Conservation (phyloP, 306 rosid genomes). For the Malus sylvestris region DNA sequence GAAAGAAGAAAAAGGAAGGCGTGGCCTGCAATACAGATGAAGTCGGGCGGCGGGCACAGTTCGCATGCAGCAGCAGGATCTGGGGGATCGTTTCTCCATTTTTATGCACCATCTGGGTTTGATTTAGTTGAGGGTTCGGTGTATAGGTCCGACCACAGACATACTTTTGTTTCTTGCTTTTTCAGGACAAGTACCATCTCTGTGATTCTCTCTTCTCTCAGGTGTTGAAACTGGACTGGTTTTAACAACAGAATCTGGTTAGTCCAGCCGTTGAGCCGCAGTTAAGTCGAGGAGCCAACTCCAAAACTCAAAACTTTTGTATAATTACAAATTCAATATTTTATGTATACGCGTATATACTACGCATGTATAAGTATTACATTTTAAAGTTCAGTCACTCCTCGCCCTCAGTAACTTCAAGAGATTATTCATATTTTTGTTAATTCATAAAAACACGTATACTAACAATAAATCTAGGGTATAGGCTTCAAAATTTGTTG, state of each 20-base stretch:
- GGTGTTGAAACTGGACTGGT: neutral
- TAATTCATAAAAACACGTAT: too few species aligned
- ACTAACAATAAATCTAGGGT: too few species aligned
- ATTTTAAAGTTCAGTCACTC: too few species aligned
- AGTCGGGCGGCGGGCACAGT: neutral
- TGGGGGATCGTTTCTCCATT: neutral
- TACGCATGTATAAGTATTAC: too few species aligned
- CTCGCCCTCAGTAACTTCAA: too few species aligned
- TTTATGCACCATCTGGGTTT: neutral
- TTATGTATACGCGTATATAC: too few species aligned
- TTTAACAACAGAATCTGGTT: neutral
- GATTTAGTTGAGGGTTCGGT: neutral
- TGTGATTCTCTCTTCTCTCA: neutral
- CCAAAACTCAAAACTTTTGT: neutral
- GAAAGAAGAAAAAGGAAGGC: neutral
- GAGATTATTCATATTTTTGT: too few species aligned
- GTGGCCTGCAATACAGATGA: neutral
- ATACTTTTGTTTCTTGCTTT: neutral
- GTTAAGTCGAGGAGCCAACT: neutral
- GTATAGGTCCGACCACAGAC: constrained; percentile 7
- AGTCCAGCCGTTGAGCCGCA: too few species aligned
- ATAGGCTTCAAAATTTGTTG: too few species aligned
- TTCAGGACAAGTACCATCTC: neutral
- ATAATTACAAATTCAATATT: too few species aligned
- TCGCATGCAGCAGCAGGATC: neutral